Percentiles rank a stretch among this genome's conserved stretches.
Evolutionary conservation across 805 yeast species (phyloP).

Genomic region (Komagataella kurtzmanii): DNA sequence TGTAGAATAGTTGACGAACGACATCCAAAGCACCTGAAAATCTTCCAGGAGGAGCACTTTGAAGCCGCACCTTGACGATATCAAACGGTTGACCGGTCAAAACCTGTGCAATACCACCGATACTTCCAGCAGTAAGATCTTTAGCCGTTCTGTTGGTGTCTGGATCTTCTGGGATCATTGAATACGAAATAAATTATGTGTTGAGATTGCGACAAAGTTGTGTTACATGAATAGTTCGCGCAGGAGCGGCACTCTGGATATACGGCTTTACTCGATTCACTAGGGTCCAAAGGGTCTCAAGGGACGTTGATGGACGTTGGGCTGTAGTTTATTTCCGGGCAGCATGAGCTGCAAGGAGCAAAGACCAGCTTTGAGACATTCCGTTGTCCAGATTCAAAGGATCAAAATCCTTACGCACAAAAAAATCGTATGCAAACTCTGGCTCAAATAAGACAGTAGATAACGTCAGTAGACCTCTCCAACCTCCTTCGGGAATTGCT

Average conservation of each 20-base stretch:
- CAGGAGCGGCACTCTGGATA: background rate
- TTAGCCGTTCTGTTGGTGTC: slow-evolving; percentile 38
- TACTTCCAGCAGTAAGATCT: slow-evolving; percentile 82
- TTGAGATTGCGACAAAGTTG: background rate
- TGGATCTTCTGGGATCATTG: background rate
- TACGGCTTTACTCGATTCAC: background rate
- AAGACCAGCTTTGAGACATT: slow-evolving; percentile 78
- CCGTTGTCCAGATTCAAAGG: slow-evolving; percentile 49
- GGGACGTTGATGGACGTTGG: background rate
- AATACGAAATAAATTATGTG: background rate
- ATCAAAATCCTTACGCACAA: slow-evolving; percentile 10
- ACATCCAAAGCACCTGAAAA: slow-evolving; percentile 70
- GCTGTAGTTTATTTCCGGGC: background rate
- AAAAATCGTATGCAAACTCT: slow-evolving; percentile 43
- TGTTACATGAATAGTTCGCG: background rate
- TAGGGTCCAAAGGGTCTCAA: background rate
- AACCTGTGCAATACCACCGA: slow-evolving; percentile 94
- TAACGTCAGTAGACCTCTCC: slow-evolving; percentile 66
- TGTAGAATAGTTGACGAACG: slow-evolving; percentile 49
- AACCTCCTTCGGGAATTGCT: slow-evolving; percentile 45
- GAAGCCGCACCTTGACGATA: slow-evolving; percentile 86
- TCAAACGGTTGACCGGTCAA: slow-evolving; percentile 94
- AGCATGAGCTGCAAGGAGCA: slow-evolving; percentile 46
- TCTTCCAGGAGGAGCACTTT: slow-evolving; percentile 70
- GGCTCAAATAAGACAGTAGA: slow-evolving; percentile 73